Conservation (phyloP, 2,329 filamentous ascomycete genomes). For the Fonsecaea multimorphosa region DNA sequence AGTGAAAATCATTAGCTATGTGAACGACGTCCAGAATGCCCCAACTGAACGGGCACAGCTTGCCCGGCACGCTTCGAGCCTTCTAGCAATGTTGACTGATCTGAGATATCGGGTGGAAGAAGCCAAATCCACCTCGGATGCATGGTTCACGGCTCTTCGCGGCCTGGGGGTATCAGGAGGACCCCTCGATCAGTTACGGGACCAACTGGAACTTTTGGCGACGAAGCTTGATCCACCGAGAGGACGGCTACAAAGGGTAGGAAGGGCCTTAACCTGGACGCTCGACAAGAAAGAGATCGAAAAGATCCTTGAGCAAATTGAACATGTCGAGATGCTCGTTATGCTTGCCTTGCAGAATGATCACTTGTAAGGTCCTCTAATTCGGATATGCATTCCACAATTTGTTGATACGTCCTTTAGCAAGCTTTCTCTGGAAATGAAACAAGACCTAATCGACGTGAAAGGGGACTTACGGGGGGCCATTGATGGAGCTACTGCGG, state of each 20-base stretch:
- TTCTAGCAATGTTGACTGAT: not conserved
- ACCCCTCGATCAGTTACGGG: not conserved
- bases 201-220: not conserved
- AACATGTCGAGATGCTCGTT: not conserved
- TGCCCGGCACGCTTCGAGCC: not conserved
- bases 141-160: not conserved
- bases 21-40: not conserved
- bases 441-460: not conserved
- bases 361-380: not conserved
- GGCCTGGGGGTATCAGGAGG: not conserved
- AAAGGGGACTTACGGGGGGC: not conserved
- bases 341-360: not conserved
- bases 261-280: not conserved
- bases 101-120: not conserved
- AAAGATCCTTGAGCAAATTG: not conserved
- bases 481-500: too few species aligned
- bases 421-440: too few species aligned
- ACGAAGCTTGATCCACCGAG: not conserved
- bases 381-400: too few species aligned
- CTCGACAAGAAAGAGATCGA: not conserved
- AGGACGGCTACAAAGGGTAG: not conserved
- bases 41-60: not conserved
- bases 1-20: not conserved
- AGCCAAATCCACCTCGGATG: not conserved
- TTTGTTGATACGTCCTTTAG: too few species aligned